phyloP scores from a whole-genome alignment of 129 eudicot species.

The Lactuca saligna region DNA sequence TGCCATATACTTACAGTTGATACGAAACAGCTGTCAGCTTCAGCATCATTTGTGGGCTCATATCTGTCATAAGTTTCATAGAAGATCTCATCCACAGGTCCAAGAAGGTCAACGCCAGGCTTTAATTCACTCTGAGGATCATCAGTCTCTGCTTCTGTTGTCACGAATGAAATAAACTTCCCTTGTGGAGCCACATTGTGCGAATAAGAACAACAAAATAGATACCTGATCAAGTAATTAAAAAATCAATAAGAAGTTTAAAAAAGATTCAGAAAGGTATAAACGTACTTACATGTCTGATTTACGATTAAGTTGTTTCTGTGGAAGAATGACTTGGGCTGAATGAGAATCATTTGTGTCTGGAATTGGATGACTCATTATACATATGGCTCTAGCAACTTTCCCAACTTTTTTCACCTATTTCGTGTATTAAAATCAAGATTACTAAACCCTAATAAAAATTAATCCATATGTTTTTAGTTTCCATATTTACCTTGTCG shows the following conservation, averaged over 20 bases:
- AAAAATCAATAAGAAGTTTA: no score
- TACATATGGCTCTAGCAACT: slow-evolving; percentile 92
- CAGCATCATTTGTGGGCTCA: slow-evolving; percentile 57
- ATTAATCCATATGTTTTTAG: no score
- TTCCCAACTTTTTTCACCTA: slow-evolving; percentile 85
- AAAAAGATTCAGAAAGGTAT: no score
- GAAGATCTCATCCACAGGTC: slow-evolving; percentile 86
- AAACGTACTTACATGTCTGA: slow-evolving; percentile 99
- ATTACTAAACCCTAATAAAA: background rate
- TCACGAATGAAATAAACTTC: slow-evolving; percentile 80
- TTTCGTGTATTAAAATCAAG: slow-evolving; percentile 11
- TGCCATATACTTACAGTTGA: slow-evolving; percentile 70
- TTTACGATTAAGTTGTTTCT: slow-evolving; percentile 89
- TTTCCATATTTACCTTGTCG: slow-evolving; percentile 50
- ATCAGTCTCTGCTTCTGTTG: slow-evolving; percentile 91
- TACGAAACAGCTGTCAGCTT: slow-evolving; percentile 65
- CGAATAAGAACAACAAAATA: slow-evolving; percentile 90
- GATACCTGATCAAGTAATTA: slow-evolving; percentile 51
- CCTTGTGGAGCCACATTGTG: slow-evolving; percentile 95
- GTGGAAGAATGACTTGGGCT: slow-evolving; percentile 87
- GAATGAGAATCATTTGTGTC: slow-evolving; percentile 91
- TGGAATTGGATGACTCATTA: slow-evolving; percentile 96
- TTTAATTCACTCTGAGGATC: slow-evolving; percentile 80
- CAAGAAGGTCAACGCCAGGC: slow-evolving; percentile 86
- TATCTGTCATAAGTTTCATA: slow-evolving; percentile 84